Percentiles rank a stretch among this genome's conserved stretches.
phyloP scores from a whole-genome alignment of 2,329 filamentous ascomycete genomes.

The Ophiognomonia clavigignenti-juglandacearum region DNA sequence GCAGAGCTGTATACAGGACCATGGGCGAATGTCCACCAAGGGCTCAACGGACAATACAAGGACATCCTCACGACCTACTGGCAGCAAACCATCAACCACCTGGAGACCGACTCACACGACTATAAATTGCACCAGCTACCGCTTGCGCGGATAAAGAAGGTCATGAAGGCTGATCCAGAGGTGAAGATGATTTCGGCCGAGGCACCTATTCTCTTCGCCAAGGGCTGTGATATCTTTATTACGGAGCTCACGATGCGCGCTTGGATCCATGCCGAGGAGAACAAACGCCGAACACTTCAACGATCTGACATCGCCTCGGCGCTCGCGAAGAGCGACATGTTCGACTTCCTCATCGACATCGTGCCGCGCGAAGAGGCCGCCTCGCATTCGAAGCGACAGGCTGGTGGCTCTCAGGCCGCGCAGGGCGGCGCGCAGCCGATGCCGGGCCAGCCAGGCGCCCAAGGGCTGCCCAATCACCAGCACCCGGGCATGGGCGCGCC shows the following conservation, averaged over 20 bases:
- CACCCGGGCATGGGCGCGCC: conserved; percentile 55
- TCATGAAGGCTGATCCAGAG: conserved; percentile 99
- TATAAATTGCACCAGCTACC: conserved; percentile 98
- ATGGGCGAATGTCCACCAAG: conserved; percentile 98
- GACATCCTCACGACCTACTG: conserved; percentile 98
- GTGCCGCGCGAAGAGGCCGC: conserved; percentile 92
- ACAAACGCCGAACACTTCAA: conserved; percentile 93
- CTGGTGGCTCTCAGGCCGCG: conserved; percentile 40
- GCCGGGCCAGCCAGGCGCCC: conserved; percentile 49
- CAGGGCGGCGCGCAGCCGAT: conserved; percentile 46
- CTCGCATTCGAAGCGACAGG: conserved; percentile 73
- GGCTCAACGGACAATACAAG: conserved; percentile 84
- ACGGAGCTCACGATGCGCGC: conserved; percentile 98
- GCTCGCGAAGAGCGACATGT: conserved; percentile 97
- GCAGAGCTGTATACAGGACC: conserved; percentile 89
- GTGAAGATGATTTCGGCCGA: conserved; percentile 99
- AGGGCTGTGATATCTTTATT: conserved; percentile 98
- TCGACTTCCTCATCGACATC: conserved; percentile 98
- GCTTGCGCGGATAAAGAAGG: conserved; percentile 98
- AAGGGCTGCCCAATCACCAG: conserved; percentile 56
- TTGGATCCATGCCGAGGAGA: conserved; percentile 99
- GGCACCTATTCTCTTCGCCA: conserved; percentile 94
- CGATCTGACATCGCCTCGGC: conserved; percentile 95
- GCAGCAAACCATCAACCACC: conserved; percentile 95
- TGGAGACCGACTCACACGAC: conserved; percentile 93